phyloP scores from a whole-genome alignment of 164 flowering plant genomes.

The Magnolia changhungtana region DNA sequence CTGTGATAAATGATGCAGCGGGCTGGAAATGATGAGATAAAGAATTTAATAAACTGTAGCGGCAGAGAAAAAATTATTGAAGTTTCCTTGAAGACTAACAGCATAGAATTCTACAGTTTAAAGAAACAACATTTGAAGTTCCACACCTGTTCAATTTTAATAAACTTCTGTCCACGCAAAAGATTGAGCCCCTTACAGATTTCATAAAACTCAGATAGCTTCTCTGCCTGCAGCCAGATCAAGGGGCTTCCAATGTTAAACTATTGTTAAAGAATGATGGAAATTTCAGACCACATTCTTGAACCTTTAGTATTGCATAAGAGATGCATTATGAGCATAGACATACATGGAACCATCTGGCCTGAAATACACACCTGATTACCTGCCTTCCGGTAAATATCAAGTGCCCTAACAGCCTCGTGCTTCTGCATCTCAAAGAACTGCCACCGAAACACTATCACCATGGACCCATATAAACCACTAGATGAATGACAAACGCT shows the following conservation, averaged over 20 bases:
- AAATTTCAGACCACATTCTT: neutral
- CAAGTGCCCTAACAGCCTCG: slow-evolving; percentile 51
- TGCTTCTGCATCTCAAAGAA: slow-evolving; percentile 57
- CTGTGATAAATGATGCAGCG: slow-evolving; percentile 83
- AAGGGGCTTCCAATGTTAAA: neutral
- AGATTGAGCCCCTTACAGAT: slow-evolving; percentile 35
- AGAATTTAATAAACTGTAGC: neutral
- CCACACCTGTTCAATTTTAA: slow-evolving; percentile 37
- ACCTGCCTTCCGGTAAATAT: slow-evolving; percentile 40
- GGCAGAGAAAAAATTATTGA: neutral
- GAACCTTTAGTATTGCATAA: neutral
- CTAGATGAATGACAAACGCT: neutral
- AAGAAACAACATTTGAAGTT: neutral
- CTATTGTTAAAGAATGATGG: neutral
- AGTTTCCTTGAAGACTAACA: neutral
- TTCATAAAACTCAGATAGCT: slow-evolving; percentile 44
- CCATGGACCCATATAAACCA: too few relatives aligned
- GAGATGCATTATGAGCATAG: neutral
- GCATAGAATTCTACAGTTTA: neutral
- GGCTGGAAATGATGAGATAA: slow-evolving; percentile 49
- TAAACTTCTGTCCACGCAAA: slow-evolving; percentile 29
- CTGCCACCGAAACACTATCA: slow-evolving; percentile 24
- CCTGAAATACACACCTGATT: slow-evolving; percentile 33
- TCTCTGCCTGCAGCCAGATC: slow-evolving; percentile 34
- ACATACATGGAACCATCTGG: neutral